These are phyloP conservation scores for Hypomontagnella monticulosa DNA, from an alignment of 495 filamentous ascomycete species.

Conservation along the genomic window DNA sequence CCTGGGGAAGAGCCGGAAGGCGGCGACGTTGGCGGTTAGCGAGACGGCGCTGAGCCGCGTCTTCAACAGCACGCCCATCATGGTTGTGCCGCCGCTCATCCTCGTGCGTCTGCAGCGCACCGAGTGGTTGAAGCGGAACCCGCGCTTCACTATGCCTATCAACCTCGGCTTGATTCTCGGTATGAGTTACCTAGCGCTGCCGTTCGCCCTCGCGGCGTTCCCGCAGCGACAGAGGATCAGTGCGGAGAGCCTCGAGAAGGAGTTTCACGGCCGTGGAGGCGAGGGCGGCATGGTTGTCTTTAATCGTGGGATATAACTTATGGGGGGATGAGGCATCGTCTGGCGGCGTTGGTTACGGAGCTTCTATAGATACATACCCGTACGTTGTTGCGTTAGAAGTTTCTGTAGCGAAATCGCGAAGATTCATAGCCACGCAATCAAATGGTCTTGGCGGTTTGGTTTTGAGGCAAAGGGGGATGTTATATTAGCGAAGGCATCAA, in stretches of 20 bases:
- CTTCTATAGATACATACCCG: conserved; percentile 2
- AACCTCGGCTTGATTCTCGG: conserved; percentile 85
- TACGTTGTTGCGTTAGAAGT: conserved; percentile 4
- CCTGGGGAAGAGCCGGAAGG: conserved; percentile 85
- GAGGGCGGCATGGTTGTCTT: conserved; percentile 82
- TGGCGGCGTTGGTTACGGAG: conserved; percentile 13
- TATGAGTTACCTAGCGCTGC: conserved; percentile 84
- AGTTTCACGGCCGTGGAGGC: conserved; percentile 83
- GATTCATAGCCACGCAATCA: neutral
- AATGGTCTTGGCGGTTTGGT: neutral
- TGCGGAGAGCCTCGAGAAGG: conserved; percentile 76
- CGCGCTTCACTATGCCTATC: conserved; percentile 76
- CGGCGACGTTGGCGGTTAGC: conserved; percentile 85
- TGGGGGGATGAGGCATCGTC: conserved; percentile 14
- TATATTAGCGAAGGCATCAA: neutral
- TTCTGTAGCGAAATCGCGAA: neutral
- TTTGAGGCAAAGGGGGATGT: neutral
- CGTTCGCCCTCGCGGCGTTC: conserved; percentile 88
- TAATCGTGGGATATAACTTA: conserved; percentile 91
- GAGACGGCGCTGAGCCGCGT: conserved; percentile 92
- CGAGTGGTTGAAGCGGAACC: conserved; percentile 76
- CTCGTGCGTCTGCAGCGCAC: conserved; percentile 83
- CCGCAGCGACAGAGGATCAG: conserved; percentile 85
- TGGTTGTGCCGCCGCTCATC: conserved; percentile 89
- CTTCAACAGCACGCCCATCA: conserved; percentile 93